Evolutionary conservation across 2,329 filamentous ascomycete genomes (phyloP).

Genomic region (Cladorrhinum sp.): DNA sequence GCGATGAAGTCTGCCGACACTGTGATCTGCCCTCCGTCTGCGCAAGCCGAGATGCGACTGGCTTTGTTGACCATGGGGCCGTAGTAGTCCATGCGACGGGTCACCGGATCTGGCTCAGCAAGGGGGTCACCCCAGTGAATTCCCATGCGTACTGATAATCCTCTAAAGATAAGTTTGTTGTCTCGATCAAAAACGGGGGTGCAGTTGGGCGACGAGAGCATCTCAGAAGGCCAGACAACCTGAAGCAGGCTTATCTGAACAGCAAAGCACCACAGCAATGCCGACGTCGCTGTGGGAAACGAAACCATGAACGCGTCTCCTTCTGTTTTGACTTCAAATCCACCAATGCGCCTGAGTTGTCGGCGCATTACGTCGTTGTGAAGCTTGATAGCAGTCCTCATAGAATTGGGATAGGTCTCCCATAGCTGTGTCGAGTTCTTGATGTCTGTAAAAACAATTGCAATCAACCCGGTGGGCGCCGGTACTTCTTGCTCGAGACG

Average conservation of each 20-base stretch:
- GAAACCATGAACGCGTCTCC: constrained; percentile 99
- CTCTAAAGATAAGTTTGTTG: constrained; percentile 85
- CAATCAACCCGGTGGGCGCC: constrained; percentile 83
- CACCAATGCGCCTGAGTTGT: constrained; percentile 87
- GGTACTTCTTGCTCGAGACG: constrained; percentile 87
- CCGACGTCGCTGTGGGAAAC: constrained; percentile 92
- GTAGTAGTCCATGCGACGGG: constrained; percentile 98
- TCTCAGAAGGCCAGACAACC: constrained; percentile 89
- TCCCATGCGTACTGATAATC: constrained; percentile 94
- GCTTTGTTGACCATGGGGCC: constrained; percentile 99
- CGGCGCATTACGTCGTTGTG: constrained; percentile 97
- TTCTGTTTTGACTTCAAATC: constrained; percentile 99
- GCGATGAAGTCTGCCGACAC: constrained; percentile 96
- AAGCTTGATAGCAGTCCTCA: constrained; percentile 94
- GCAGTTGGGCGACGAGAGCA: constrained; percentile 80
- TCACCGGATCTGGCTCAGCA: constrained; percentile 93
- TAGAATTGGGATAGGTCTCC: constrained; percentile 92
- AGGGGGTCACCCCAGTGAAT: constrained; percentile 94
- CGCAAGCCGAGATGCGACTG: constrained; percentile 87
- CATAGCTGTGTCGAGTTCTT: constrained; percentile 95
- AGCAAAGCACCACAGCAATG: constrained; percentile 92
- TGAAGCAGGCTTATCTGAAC: constrained; percentile 86
- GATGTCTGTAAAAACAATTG: constrained; percentile 97
- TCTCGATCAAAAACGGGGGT: constrained; percentile 81
- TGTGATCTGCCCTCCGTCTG: constrained; percentile 94